Percentiles rank a stretch among this genome's conserved stretches.
phyloP scores from a whole-genome alignment of 2,329 filamentous ascomycete species.

The Xylogone sp. region DNA sequence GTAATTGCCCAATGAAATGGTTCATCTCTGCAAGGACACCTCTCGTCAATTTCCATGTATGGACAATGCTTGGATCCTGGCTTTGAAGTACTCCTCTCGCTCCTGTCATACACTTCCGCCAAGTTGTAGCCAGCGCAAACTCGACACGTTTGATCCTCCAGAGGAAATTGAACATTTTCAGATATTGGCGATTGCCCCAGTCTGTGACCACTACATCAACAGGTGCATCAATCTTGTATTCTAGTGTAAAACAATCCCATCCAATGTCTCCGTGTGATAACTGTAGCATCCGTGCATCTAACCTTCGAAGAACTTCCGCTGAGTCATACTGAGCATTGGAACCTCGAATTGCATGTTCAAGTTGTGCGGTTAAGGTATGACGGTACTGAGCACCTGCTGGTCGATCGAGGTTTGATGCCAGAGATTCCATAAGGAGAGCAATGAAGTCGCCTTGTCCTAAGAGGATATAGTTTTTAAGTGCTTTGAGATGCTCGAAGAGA shows the following conservation, averaged over 20 bases:
- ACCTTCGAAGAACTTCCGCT: constrained; percentile 80
- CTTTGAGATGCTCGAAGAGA: constrained; percentile 85
- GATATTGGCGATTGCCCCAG: constrained; percentile 91
- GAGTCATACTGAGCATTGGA: constrained; percentile 97
- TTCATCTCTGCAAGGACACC: constrained; percentile 96
- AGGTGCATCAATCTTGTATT: constrained; percentile 96
- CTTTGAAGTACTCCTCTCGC: constrained; percentile 85
- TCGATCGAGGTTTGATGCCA: constrained; percentile 87
- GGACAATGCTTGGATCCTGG: constrained; percentile 62
- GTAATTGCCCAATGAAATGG: constrained; percentile 93
- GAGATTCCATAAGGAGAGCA: constrained; percentile 91
- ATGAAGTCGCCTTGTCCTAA: constrained; percentile 97
- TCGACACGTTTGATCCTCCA: constrained; percentile 98
- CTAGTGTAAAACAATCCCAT: constrained; percentile 98
- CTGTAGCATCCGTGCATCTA: constrained; percentile 98
- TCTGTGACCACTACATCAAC: constrained; percentile 97
- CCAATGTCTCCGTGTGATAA: constrained; percentile 95
- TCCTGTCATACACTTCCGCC: constrained; percentile 95
- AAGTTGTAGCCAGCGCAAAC: constrained; percentile 85
- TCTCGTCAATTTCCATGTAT: constrained; percentile 86
- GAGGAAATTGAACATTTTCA: constrained; percentile 98
- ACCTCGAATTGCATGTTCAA: constrained; percentile 94
- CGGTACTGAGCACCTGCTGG: constrained; percentile 96
- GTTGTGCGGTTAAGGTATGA: constrained; percentile 93
- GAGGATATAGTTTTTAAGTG: constrained; percentile 90